phyloP scores from a whole-genome alignment of 257 asterid species.

The Solanum chilense region DNA sequence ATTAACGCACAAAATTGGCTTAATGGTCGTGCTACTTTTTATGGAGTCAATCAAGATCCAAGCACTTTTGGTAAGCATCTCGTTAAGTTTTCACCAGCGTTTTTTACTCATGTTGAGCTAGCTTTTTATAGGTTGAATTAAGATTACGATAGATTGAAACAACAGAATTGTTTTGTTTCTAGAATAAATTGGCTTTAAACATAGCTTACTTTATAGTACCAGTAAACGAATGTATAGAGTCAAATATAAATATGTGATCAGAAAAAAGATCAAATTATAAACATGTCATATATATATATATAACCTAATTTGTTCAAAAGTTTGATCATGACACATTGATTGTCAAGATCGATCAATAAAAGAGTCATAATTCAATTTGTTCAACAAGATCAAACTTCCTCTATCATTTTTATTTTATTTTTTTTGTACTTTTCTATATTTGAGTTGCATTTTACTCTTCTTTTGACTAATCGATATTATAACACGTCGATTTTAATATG shows the following conservation, averaged over 20 bases:
- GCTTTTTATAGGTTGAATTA: neutral
- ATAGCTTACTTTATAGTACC: neutral
- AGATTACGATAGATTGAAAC: neutral
- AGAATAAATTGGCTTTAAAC: neutral
- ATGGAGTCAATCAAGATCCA: constrained; percentile 54
- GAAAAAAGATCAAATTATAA: neutral
- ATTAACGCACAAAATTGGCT: constrained; percentile 31
- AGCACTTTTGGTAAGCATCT: constrained; percentile 41
- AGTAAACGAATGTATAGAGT: neutral
- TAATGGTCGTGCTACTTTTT: constrained; percentile 53
- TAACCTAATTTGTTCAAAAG: neutral
- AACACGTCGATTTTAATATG: neutral
- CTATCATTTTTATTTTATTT: too few species aligned
- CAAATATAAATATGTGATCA: neutral
- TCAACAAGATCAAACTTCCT: neutral
- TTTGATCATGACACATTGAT: neutral
- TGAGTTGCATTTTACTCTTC: neutral
- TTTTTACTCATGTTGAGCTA: neutral
- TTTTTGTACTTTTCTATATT: neutral
- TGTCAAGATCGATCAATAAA: neutral
- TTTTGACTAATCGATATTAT: neutral
- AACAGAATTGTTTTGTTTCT: neutral
- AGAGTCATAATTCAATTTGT: neutral
- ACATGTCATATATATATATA: neutral
- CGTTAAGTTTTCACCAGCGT: neutral